Base-by-base conservation (phyloP, 345 rosid species). In the Syzygium jambos region DNA sequence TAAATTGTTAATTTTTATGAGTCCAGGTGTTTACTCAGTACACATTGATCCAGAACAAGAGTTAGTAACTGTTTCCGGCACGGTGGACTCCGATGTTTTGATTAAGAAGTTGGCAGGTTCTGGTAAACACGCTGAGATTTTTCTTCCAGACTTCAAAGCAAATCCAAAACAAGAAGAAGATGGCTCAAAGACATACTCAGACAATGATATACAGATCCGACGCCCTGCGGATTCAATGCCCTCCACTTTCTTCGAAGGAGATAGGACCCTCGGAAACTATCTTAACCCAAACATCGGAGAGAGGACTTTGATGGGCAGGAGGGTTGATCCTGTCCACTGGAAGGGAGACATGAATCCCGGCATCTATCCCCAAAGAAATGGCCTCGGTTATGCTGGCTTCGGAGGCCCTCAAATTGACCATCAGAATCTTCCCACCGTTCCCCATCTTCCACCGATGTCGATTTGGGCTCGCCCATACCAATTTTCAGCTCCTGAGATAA, bases 1-100 rank as follows among this genome's bases (percentile, higher is more conserved):
- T 34, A 34, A 9, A 19, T 34, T 19, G 80, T 34, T 34, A 34
- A 27, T 9, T 11, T 27, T 12, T 7, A 84, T 83, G 88, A 85
- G 41, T 89, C 88, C 91, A 95, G 95, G 96, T 77, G 96, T 96
- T 65, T 93, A 91, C 89, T 90, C 92, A 22, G 95, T 96, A 53
- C 89, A 92, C 52, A 91, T 95, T 57, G 94, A 94, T 89, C 85
- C 87, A 65, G 95, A 94, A 29, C 89, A 92, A 49, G 92, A 93
- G 86, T 52, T 89, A 85, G 98, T 94, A 85, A 89, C 87, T 9
- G 95, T 96, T 52, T 93, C 90, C 83, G 98, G 98, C 14, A 90
- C 78, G 84, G 93, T 94, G 82, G 93, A 92, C 88, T 88, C 95
- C 49, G 91, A 88, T 54, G 85, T 73, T 88, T 87, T 95, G 78